Evolutionary conservation across 768 basidiomycete genomes (phyloP).

Genomic region (Gloeophyllum trabeum): DNA sequence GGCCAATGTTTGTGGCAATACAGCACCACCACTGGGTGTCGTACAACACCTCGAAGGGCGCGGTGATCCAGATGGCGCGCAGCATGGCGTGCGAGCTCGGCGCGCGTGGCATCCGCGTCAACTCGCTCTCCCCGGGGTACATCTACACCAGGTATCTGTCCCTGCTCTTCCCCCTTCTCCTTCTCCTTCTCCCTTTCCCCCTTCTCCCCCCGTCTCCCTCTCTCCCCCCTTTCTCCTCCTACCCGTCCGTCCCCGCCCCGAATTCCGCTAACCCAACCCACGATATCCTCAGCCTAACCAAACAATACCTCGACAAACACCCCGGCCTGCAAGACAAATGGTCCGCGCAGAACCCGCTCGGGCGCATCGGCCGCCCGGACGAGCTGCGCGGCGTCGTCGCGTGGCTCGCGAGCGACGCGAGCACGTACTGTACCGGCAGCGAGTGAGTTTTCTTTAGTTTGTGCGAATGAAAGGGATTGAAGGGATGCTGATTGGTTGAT

Average conservation of each 20-base stretch:
- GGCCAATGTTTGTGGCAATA: neutral
- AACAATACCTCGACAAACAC: conserved; percentile 53
- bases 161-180: neutral
- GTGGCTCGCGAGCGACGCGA: conserved; percentile 58
- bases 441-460: conserved; percentile 41
- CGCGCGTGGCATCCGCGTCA: conserved; percentile 53
- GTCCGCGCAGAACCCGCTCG: conserved; percentile 52
- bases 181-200: neutral
- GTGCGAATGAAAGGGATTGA: no score
- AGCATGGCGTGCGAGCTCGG: conserved; percentile 80
- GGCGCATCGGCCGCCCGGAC: conserved; percentile 47
- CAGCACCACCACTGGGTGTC: conserved; percentile 68
- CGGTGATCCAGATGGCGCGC: conserved; percentile 69
- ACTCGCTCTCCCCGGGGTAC: conserved; percentile 66
- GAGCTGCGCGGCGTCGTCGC: conserved; percentile 50
- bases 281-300: conserved; percentile 83
- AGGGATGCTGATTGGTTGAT: neutral
- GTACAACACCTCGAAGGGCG: conserved; percentile 71
- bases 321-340: conserved; percentile 55
- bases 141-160: conserved; percentile 71
- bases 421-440: conserved; percentile 73
- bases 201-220: no score
- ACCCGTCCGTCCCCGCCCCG: no score
- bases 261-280: no score
- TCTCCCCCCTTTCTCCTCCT: no score